Conservation (phyloP, 2,329 filamentous ascomycete genomes). For the Venturia aucupariae region DNA sequence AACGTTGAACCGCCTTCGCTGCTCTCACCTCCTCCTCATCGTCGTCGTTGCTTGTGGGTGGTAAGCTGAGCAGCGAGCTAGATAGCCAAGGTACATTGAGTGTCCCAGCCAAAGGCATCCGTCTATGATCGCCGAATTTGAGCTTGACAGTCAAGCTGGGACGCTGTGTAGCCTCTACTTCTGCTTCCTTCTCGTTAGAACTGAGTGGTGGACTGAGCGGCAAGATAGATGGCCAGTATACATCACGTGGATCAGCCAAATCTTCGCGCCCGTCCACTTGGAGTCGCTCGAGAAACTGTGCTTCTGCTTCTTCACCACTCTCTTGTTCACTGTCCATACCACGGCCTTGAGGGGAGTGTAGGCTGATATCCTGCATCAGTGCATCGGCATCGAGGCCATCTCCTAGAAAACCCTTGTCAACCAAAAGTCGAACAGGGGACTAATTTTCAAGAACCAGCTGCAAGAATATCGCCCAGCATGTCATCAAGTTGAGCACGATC, state of each 20-base stretch:
- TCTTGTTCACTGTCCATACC: neutral
- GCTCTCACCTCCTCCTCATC: neutral
- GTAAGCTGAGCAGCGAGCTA: neutral
- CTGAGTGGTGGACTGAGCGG: neutral
- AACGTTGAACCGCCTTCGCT: neutral
- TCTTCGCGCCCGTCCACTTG: neutral
- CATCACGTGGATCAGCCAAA: neutral
- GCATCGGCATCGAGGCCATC: neutral
- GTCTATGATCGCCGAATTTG: neutral
- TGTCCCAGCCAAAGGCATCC: neutral
- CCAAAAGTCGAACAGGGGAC: neutral
- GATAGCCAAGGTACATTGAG: neutral
- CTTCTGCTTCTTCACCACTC: neutral
- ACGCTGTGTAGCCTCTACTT: neutral
- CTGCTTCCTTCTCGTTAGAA: neutral
- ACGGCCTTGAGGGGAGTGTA: neutral
- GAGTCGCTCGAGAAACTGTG: neutral
- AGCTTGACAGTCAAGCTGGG: neutral
- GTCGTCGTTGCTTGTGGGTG: neutral
- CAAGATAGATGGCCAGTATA: neutral
- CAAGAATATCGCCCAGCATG: constrained; percentile 13
- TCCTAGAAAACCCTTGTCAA: neutral
- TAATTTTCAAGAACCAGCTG: constrained; percentile 5
- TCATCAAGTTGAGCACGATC: constrained; percentile 3
- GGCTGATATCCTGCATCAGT: neutral